These are phyloP conservation scores for Colletotrichum australisinense DNA, from an alignment of 2,329 filamentous ascomycete species.

Conservation along the genomic window DNA sequence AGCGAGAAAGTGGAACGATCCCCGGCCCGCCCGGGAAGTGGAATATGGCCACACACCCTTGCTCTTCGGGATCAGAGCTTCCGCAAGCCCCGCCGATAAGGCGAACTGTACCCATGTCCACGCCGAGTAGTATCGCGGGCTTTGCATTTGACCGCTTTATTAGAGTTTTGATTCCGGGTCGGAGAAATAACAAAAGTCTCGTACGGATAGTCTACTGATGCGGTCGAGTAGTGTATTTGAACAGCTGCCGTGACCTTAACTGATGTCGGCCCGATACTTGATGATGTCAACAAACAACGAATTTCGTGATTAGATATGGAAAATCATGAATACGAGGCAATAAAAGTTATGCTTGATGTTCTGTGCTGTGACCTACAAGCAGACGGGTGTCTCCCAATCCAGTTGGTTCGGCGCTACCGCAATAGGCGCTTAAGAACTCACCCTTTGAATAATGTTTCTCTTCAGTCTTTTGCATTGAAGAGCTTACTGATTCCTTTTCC, in stretches of 20 bases:
- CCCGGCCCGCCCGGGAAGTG: neutral
- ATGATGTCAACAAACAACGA: neutral
- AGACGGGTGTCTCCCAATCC: too few relatives aligned
- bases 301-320: neutral
- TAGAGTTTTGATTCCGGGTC: neutral
- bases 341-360: accelerated
- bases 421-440: too few relatives aligned
- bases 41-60: neutral
- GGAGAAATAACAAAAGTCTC: neutral
- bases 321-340: neutral
- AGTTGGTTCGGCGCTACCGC: too few relatives aligned
- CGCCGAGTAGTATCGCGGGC: neutral
- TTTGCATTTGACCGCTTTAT: neutral
- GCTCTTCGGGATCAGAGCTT: neutral
- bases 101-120: neutral
- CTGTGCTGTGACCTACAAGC: neutral
- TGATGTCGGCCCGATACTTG: neutral
- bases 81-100: neutral
- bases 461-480: too few relatives aligned
- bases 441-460: too few relatives aligned
- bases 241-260: neutral
- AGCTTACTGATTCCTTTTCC: too few relatives aligned
- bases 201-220: neutral
- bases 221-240: neutral
- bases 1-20: neutral